Evolutionary conservation across 2,329 filamentous ascomycete genomes (phyloP).

Genomic region (Eutypa lata): DNA sequence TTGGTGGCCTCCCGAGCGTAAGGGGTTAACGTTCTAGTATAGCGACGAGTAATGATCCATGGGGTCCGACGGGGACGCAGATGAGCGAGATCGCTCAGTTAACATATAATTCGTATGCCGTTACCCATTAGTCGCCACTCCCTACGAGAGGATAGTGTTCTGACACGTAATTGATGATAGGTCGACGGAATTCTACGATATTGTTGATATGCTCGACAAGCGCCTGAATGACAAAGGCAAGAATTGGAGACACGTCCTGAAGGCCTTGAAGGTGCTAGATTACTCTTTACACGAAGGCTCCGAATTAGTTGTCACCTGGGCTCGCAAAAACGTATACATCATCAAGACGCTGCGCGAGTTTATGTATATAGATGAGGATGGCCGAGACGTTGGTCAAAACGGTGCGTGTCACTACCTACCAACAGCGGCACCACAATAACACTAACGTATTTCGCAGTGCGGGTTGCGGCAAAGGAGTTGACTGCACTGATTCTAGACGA

Average conservation of each 20-base stretch:
- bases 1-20: conserved; percentile 1
- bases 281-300: conserved; percentile 98
- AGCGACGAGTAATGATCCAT: conserved; percentile 99
- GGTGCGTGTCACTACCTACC: conserved; percentile 59
- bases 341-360: conserved; percentile 98
- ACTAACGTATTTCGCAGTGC: conserved; percentile 59
- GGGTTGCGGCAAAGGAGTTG: conserved; percentile 92
- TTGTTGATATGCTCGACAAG: conserved; percentile 99
- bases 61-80: conserved; percentile 95
- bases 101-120: conserved; percentile 89
- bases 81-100: conserved; percentile 98
- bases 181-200: conserved; percentile 96
- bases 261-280: conserved; percentile 95
- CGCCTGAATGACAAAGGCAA: conserved; percentile 98
- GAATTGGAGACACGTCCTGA: conserved; percentile 98
- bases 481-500: conserved; percentile 91
- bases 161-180: conserved; percentile 41
- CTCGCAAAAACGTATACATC: conserved; percentile 95
- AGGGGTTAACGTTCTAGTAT: conserved; percentile 28
- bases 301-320: conserved; percentile 95
- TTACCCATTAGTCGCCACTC: conserved; percentile 1
- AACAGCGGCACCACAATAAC: conserved; percentile 13
- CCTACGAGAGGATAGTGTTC: conserved; percentile 4
- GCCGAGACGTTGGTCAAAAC: conserved; percentile 92
- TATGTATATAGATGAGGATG: conserved; percentile 93